Evolutionary conservation across 176 grass and related monocot species (phyloP), one percentile per base, ranked within the genome.

Genomic region (Triticum timopheevii): DNA sequence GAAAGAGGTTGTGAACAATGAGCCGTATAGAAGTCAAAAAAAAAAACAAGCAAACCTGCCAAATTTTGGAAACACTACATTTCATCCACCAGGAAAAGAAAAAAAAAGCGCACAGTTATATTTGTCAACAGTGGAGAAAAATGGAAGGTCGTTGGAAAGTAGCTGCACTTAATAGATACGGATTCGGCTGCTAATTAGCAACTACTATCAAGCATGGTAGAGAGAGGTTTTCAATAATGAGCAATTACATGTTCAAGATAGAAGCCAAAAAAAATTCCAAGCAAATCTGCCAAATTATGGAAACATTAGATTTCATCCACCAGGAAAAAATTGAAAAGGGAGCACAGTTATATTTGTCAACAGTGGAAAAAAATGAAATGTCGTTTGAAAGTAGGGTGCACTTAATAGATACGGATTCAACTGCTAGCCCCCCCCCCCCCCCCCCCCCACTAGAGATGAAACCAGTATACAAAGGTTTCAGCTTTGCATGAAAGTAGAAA

Each of bases 11-110:
- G 27, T 65, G 39, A 73, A 42, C 40, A 25, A 42, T 65, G 65
- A 63, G 65, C 38, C 31, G 54, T 63, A 66, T 33, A 69, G 40
- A 56, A 82, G 44, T 6, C 4, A n/a, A 82, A 82, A 82, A 50
- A 65, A 82, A 70, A 19, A 17, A 11, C 20, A 2, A n/a, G 15
- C 8, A 82, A 52, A 35, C 13, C 27, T 10, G 30, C 66, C 39
- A 67, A 81, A 65, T 33, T 50, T 30, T 50, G 65, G 67, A 69
- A 82, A 68, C 28, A 38, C 40, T 33, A 22, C 19, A 54, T 69
- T 82, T 69, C 42, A 36, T 68, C 12, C 80, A 58, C 10, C 49
- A 70, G 20, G 50, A 54, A 17, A 85, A 65, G 39, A 10, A 45
- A 45, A 65, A 10, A 77, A 47, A 76, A 30, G 34, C 54, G 38